A percentile compares a stretch with the other conserved stretches of the same genome.
These are phyloP conservation scores for Sordariomycetes sp. DNA, from an alignment of 2,329 filamentous ascomycete species.

Conservation along the genomic window DNA sequence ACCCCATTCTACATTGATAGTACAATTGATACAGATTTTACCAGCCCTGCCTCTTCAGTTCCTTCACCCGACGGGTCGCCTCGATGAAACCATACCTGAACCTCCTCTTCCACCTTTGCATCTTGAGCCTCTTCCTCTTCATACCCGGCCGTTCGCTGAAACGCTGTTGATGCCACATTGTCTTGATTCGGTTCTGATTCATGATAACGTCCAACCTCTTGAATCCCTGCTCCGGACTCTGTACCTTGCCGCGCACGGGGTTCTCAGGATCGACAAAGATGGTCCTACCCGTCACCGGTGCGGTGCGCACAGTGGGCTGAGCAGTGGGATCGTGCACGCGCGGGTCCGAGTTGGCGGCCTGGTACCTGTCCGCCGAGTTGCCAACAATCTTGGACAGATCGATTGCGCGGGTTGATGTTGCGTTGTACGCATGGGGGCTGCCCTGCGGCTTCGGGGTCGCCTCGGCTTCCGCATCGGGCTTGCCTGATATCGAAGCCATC, in stretches of 20 bases:
- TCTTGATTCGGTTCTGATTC: slow-evolving; percentile 45
- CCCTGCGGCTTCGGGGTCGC: background rate
- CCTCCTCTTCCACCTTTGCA: slow-evolving; percentile 57
- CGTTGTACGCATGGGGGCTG: slow-evolving; percentile 13
- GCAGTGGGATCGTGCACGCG: slow-evolving; percentile 32
- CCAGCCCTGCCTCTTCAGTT: slow-evolving; percentile 73
- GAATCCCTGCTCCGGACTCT: slow-evolving; percentile 35
- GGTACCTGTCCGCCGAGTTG: slow-evolving; percentile 15
- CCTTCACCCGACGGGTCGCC: slow-evolving; percentile 53
- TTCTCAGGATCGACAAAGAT: slow-evolving; percentile 23
- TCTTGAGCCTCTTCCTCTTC: slow-evolving; percentile 67
- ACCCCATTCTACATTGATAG: too few species aligned
- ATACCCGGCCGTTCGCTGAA: slow-evolving; percentile 69
- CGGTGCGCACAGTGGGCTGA: slow-evolving; percentile 27
- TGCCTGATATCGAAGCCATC: too few species aligned
- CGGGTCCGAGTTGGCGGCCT: slow-evolving; percentile 26
- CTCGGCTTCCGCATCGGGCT: background rate
- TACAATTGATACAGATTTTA: slow-evolving; percentile 33
- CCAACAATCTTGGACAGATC: slow-evolving; percentile 26
- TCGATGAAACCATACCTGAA: slow-evolving; percentile 63
- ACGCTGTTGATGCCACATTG: slow-evolving; percentile 48
- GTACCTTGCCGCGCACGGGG: slow-evolving; percentile 13
- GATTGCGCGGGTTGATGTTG: slow-evolving; percentile 11
- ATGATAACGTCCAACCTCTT: slow-evolving; percentile 27
- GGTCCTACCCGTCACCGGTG: slow-evolving; percentile 27